Conservation (phyloP, 2,329 filamentous ascomycete genomes). For the Fusarium nanum region DNA sequence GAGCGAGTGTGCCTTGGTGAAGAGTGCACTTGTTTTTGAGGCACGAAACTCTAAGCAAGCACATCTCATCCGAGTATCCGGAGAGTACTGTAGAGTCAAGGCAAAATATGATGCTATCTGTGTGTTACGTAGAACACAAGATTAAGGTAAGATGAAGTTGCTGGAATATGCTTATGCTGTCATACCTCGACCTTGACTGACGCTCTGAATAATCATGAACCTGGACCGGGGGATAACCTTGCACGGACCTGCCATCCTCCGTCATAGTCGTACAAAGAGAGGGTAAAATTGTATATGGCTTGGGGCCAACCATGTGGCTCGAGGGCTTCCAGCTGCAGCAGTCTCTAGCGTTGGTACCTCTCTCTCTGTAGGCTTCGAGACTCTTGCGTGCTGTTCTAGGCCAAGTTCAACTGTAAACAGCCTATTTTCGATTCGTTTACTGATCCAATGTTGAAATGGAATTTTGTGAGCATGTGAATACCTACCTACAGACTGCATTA, state of each 20-base stretch:
- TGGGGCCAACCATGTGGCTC: constrained; percentile 30
- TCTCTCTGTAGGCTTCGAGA: constrained; percentile 23
- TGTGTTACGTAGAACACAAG: neutral
- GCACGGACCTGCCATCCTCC: constrained; percentile 21
- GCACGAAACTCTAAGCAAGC: constrained; percentile 9
- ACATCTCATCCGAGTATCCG: constrained; percentile 4
- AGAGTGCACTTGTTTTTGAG: neutral
- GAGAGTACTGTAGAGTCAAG: neutral
- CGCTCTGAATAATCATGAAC: constrained; percentile 1
- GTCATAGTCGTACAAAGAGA: constrained; percentile 21
- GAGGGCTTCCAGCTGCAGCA: constrained; percentile 8
- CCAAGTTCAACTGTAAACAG: constrained; percentile 10
- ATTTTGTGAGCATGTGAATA: constrained; percentile 4
- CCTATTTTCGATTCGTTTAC: constrained; percentile 13
- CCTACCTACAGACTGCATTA: neutral
- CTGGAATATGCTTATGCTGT: constrained; percentile 33
- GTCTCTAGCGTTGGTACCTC: neutral
- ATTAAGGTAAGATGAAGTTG: neutral
- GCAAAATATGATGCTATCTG: neutral
- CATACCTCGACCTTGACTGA: constrained; percentile 22
- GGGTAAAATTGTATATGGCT: constrained; percentile 20
- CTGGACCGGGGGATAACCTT: constrained; percentile 21
- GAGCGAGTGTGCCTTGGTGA: constrained; percentile 26
- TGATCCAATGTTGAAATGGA: neutral
- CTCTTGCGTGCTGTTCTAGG: constrained; percentile 10